Evolutionary conservation across 495 filamentous ascomycete genomes (phyloP).

Genomic region (Penicillium steckii): DNA sequence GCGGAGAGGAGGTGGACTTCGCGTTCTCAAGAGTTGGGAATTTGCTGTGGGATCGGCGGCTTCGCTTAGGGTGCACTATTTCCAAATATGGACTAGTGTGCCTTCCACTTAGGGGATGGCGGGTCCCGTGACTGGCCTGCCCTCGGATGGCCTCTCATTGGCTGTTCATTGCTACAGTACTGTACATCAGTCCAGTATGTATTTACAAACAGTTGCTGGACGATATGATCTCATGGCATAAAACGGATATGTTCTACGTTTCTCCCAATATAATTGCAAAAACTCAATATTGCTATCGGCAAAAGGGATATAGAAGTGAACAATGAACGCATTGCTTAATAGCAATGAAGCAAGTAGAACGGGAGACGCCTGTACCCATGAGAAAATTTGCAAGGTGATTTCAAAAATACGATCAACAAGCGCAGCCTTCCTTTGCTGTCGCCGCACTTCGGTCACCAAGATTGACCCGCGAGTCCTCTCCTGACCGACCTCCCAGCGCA

Average conservation of each 20-base stretch:
- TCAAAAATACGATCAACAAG: conserved; percentile 58
- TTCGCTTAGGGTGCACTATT: conserved; percentile 45
- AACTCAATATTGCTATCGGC: not conserved
- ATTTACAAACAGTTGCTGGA: no score
- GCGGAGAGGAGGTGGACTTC: conserved; percentile 35
- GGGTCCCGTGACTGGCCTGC: conserved; percentile 36
- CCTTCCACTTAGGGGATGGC: conserved; percentile 27
- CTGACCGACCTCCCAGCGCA: conserved; percentile 36
- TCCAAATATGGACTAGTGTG: conserved; percentile 24
- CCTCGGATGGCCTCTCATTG: conserved; percentile 26
- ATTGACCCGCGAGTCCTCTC: conserved; percentile 46
- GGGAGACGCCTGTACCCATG: conserved; percentile 24
- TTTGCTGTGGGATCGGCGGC: conserved; percentile 42
- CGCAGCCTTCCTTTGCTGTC: conserved; percentile 86
- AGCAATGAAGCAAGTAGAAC: conserved; percentile 16
- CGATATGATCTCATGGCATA: no score
- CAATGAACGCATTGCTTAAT: conserved; percentile 1
- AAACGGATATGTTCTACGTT: not conserved
- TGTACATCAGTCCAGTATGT: no score
- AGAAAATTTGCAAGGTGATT: conserved; percentile 13
- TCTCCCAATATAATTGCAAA: not conserved
- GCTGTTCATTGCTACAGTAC: not conserved
- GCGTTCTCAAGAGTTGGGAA: conserved; percentile 34
- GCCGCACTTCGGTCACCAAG: conserved; percentile 41
- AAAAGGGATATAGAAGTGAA: conserved; percentile 10